Percentiles rank a stretch among this genome's conserved stretches.
These are phyloP conservation scores for Aspergillus pseudotamarii DNA, from an alignment of 2,329 filamentous ascomycete species.

Conservation along the genomic window DNA sequence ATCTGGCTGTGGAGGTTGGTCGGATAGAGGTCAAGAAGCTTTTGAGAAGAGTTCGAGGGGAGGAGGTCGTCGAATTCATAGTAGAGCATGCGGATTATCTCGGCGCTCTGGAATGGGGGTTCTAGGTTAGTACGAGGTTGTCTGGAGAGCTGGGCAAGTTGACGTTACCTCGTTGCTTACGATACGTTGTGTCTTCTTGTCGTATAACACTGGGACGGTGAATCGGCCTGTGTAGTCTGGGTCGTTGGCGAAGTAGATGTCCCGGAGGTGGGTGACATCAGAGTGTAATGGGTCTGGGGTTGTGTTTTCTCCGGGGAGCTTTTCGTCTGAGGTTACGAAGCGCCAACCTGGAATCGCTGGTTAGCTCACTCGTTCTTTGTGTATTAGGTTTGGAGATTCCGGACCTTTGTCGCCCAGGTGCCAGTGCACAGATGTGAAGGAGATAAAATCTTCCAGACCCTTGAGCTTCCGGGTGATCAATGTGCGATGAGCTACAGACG, in stretches of 20 bases:
- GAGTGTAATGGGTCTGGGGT: constrained; percentile 61
- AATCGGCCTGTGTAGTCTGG: constrained; percentile 75
- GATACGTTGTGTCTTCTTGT: constrained; percentile 70
- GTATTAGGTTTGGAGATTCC: constrained; percentile 21
- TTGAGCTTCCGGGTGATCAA: constrained; percentile 89
- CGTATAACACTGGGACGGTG: constrained; percentile 82
- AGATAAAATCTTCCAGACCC: constrained; percentile 83
- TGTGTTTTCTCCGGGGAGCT: constrained; percentile 58
- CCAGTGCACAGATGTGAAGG: constrained; percentile 87
- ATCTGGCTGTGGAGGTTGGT: constrained; percentile 66
- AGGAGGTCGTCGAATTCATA: constrained; percentile 76
- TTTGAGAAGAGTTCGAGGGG: constrained; percentile 54
- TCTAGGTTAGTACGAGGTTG: background rate
- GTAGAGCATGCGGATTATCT: constrained; percentile 91
- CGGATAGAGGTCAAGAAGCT: constrained; percentile 69
- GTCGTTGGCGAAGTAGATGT: constrained; percentile 79
- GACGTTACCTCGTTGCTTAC: constrained; percentile 77
- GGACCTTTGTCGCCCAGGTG: constrained; percentile 71
- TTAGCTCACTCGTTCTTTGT: background rate
- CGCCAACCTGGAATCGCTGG: constrained; percentile 69
- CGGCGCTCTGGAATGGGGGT: constrained; percentile 56
- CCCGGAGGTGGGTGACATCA: constrained; percentile 71
- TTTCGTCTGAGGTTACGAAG: constrained; percentile 69
- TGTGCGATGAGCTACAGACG: constrained; percentile 71
- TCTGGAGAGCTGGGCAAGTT: background rate